Evolutionary conservation across 768 basidiomycete species (phyloP).

Genomic region (Daedaleopsis sinensis): DNA sequence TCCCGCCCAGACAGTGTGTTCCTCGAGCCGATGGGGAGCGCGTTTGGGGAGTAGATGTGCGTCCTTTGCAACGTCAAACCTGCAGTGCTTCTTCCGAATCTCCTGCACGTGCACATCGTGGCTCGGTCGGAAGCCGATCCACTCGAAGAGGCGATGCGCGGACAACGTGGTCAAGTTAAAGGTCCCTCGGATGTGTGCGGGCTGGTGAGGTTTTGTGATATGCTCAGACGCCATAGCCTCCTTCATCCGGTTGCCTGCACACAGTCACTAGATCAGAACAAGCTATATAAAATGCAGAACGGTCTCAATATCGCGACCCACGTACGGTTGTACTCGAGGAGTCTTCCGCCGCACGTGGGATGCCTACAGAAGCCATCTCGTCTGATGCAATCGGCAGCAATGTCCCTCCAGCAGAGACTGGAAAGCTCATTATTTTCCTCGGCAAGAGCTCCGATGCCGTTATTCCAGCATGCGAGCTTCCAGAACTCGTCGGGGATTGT

Average conservation of each 20-base stretch:
- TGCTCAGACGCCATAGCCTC: neutral
- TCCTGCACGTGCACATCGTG: neutral
- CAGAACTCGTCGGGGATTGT: neutral
- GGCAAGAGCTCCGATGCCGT: neutral
- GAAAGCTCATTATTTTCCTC: neutral
- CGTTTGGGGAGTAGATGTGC: neutral
- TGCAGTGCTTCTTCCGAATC: neutral
- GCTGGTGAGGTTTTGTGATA: neutral
- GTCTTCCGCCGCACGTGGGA: neutral
- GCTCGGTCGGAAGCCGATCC: neutral
- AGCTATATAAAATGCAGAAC: neutral
- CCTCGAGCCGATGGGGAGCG: neutral
- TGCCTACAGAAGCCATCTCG: neutral
- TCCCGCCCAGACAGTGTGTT: neutral
- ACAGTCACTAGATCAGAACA: neutral
- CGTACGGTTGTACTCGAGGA: neutral
- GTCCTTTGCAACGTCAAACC: neutral
- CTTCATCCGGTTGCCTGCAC: neutral
- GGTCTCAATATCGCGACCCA: neutral
- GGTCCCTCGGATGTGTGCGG: neutral
- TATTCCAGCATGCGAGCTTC: neutral
- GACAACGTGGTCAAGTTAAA: neutral
- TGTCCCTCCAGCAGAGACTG: neutral
- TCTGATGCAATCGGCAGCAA: neutral
- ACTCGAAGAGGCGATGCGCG: neutral